phyloP scores from a whole-genome alignment of 2,329 filamentous ascomycete genomes.

The Cordyceps javanica region DNA sequence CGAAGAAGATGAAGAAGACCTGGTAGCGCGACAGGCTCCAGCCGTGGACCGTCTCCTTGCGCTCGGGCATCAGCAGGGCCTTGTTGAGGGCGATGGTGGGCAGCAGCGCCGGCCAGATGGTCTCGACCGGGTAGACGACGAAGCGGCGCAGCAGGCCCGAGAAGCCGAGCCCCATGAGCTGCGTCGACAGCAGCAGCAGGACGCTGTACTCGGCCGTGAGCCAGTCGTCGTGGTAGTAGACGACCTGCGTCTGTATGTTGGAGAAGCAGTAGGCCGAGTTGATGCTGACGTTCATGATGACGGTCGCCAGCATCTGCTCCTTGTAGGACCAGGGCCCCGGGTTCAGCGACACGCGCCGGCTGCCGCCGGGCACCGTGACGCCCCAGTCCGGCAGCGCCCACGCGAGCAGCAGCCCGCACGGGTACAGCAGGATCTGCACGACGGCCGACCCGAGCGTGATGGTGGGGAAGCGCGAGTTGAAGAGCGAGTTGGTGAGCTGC shows the following conservation, averaged over 20 bases:
- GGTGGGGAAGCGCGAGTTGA: conserved; percentile 10
- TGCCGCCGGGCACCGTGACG: background rate
- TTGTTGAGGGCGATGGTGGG: conserved; percentile 18
- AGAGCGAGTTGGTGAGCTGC: conserved; percentile 11
- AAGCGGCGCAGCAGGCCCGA: conserved; percentile 28
- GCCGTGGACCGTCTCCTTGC: conserved; percentile 31
- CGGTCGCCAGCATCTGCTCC: conserved; percentile 34
- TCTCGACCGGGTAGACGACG: conserved; percentile 15
- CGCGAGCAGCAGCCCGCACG: conserved; percentile 1
- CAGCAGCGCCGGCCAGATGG: conserved; percentile 18
- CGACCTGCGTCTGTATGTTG: conserved; percentile 30
- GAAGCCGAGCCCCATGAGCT: conserved; percentile 28
- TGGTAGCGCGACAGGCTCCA: conserved; percentile 35
- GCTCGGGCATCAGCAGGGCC: conserved; percentile 24
- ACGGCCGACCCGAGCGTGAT: conserved; percentile 4
- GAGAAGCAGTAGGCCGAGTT: conserved; percentile 29
- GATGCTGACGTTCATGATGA: conserved; percentile 31
- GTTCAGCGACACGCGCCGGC: conserved; percentile 26
- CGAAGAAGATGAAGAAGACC: conserved; percentile 32
- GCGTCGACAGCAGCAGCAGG: conserved; percentile 25
- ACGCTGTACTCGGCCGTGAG: conserved; percentile 25
- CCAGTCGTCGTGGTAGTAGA: conserved; percentile 16
- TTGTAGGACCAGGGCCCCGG: conserved; percentile 34
- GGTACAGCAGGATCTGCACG: conserved; percentile 9
- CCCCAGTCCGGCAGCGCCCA: conserved; percentile 10